Evolutionary conservation across 2,329 filamentous ascomycete genomes (phyloP), one percentile per base, ranked within the genome.

Genomic region (Westerdykella ornata): DNA sequence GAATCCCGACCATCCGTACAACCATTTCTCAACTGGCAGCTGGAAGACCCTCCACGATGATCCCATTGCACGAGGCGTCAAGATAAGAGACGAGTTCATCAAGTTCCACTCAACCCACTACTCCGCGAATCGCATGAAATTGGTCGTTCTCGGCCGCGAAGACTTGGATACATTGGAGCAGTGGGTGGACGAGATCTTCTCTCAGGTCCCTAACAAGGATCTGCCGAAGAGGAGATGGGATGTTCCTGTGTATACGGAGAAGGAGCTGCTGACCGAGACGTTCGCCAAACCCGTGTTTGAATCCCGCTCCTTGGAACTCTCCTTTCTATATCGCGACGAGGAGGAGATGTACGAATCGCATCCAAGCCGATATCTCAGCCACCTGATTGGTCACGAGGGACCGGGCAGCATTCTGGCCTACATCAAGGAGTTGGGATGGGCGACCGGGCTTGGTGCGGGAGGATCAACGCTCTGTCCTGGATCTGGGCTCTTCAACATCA

Each of bases 241-340:
- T 54, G 71, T 82, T 41, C 70, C 76, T 28, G 76, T 80, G 2
- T 79, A 77, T 48, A 75, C 74, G 5, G 67, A 75, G 36, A 72
- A 78, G 11, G 75, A 86, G 56, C 69, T 85, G 44, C 68, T 72
- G 38, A 84, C 80, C 28, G 84, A 90, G 63, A 80, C 85, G 39
- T 94, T 90, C 60, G 86, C 85, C 18, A 94, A 92, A 68, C 89
- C 89, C 0, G 88, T 96, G 33, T 89, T 94, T 81, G 88, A 96
- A 49, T 82, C 81, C 14, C 77, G 87, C 42, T 82, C 84, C 39
- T 68, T 96, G 46, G 85, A 85, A 45, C 76, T 96, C 35, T 81
- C 78, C 47, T 95, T 96, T 61, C 83, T 86, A 1, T 94, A 88
- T 61, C 76, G 88, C 14, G 88, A 95, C 49, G 88, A 95, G 62